Percentiles rank a stretch among this genome's conserved stretches.
Conservation (phyloP, 2,329 filamentous ascomycete genomes). For the Penicillium griseofulvum region DNA sequence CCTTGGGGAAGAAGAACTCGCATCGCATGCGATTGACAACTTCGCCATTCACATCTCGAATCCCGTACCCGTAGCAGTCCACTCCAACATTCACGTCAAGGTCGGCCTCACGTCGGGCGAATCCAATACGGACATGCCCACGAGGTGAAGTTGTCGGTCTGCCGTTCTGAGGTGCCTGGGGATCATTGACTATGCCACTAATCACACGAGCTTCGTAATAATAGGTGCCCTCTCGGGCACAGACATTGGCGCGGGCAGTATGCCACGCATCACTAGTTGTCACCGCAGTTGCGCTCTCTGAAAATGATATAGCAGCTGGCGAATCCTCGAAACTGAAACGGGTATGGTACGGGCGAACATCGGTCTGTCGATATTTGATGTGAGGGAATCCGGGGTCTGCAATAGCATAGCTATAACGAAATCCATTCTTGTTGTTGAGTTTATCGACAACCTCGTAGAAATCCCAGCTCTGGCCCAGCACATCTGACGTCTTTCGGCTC, state of each 20-base stretch:
- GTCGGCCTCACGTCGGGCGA: constrained; percentile 47
- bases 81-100: constrained; percentile 66
- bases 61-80: constrained; percentile 92
- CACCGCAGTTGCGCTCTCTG: constrained; percentile 69
- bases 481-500: constrained; percentile 35
- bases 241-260: constrained; percentile 86
- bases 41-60: constrained; percentile 85
- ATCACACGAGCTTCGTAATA: constrained; percentile 95
- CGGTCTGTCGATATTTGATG: constrained; percentile 86
- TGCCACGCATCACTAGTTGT: constrained; percentile 92
- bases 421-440: constrained; percentile 67
- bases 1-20: constrained; percentile 79
- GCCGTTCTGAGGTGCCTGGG: constrained; percentile 23
- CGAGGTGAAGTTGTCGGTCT: constrained; percentile 27
- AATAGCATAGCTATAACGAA: constrained; percentile 86
- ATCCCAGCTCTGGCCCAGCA: constrained; percentile 38
- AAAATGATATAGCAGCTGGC: constrained; percentile 79
- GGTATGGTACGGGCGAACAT: constrained; percentile 76
- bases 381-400: constrained; percentile 84
- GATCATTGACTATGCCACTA: constrained; percentile 54
- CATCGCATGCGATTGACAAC: constrained; percentile 91
- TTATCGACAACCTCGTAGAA: constrained; percentile 47
- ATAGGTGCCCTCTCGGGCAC: constrained; percentile 81
- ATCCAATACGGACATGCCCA: constrained; percentile 50
- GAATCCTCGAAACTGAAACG: constrained; percentile 92